A percentile compares a stretch with the other conserved stretches of the same genome.
Conservation (phyloP, 148 eudicot genomes). For the Polygonum maritimum region DNA sequence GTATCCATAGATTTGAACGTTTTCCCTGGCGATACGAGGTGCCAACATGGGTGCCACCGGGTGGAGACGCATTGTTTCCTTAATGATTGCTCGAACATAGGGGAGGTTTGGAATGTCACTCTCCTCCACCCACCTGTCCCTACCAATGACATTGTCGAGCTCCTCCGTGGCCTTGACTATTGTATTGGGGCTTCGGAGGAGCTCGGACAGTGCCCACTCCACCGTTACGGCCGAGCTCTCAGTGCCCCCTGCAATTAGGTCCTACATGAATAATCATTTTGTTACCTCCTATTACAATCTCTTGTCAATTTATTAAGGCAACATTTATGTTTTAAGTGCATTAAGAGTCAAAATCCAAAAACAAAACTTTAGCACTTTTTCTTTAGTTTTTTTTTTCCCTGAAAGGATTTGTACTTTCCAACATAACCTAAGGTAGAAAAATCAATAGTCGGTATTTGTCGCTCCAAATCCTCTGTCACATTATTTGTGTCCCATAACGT, state of each 20-base stretch:
- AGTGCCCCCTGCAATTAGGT: constrained; percentile 83
- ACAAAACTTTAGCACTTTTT: too few relatives aligned
- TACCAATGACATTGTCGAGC: constrained; percentile 66
- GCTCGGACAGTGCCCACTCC: constrained; percentile 88
- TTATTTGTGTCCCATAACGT: too few relatives aligned
- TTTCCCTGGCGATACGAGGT: constrained; percentile 50
- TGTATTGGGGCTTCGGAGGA: constrained; percentile 45
- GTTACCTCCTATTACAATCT: background rate
- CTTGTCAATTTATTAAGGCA: too few relatives aligned
- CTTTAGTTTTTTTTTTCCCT: too few relatives aligned
- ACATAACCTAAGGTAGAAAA: too few relatives aligned
- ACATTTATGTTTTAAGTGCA: too few relatives aligned
- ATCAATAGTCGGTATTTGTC: too few relatives aligned
- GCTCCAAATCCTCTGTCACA: too few relatives aligned
- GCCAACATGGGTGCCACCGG: constrained; percentile 83
- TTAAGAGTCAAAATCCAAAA: too few relatives aligned
- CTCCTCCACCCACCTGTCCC: constrained; percentile 68
- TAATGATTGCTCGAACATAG: constrained; percentile 60
- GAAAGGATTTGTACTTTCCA: too few relatives aligned
- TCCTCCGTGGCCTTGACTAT: constrained; percentile 56
- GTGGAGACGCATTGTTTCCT: constrained; percentile 85
- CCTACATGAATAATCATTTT: constrained; percentile 26
- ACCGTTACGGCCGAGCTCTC: constrained; percentile 88
- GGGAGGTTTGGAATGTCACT: constrained; percentile 60
- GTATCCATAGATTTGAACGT: constrained; percentile 54